Percentiles rank a stretch among this genome's conserved stretches.
These are phyloP conservation scores for Tolypocladium guangdongense DNA, from an alignment of 2,329 filamentous ascomycete genomes.

Conservation along the genomic window DNA sequence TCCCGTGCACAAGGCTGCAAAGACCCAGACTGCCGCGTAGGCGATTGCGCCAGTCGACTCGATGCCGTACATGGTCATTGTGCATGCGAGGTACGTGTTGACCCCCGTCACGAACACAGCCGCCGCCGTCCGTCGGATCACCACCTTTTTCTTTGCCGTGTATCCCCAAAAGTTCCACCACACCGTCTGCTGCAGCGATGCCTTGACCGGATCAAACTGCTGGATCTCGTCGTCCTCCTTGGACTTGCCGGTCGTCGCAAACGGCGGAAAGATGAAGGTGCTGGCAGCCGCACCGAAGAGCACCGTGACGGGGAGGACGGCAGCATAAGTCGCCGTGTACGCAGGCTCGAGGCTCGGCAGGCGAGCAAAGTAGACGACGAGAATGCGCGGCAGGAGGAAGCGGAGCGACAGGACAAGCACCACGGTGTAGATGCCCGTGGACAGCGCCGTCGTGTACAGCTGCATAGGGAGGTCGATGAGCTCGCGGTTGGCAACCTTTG, in stretches of 20 bases:
- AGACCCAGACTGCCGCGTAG: slow-evolving; percentile 68
- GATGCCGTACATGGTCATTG: slow-evolving; percentile 57
- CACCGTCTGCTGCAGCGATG: slow-evolving; percentile 59
- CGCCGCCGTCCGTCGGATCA: slow-evolving; percentile 53
- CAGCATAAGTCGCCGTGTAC: slow-evolving; percentile 50
- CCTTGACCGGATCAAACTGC: slow-evolving; percentile 52
- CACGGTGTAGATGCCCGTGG: slow-evolving; percentile 65
- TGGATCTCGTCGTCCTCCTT: slow-evolving; percentile 35
- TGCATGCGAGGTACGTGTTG: slow-evolving; percentile 53
- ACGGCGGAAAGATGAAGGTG: slow-evolving; percentile 67
- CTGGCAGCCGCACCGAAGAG: slow-evolving; percentile 59
- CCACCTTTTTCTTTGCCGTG: slow-evolving; percentile 48
- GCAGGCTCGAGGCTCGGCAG: slow-evolving; percentile 59
- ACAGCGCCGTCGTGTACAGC: slow-evolving; percentile 54
- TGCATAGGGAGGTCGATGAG: slow-evolving; percentile 56
- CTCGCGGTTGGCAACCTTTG: slow-evolving; percentile 46
- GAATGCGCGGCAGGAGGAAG: slow-evolving; percentile 57
- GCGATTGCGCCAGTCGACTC: slow-evolving; percentile 57
- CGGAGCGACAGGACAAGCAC: slow-evolving; percentile 57
- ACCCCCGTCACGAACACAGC: slow-evolving; percentile 45
- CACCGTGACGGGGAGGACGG: slow-evolving; percentile 47
- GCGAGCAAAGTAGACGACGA: slow-evolving; percentile 67
- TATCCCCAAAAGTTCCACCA: slow-evolving; percentile 64
- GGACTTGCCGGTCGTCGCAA: slow-evolving; percentile 41
- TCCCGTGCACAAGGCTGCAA: slow-evolving; percentile 50